phyloP scores from a whole-genome alignment of 2,329 filamentous ascomycete species.

The Calonectria naviculata region DNA sequence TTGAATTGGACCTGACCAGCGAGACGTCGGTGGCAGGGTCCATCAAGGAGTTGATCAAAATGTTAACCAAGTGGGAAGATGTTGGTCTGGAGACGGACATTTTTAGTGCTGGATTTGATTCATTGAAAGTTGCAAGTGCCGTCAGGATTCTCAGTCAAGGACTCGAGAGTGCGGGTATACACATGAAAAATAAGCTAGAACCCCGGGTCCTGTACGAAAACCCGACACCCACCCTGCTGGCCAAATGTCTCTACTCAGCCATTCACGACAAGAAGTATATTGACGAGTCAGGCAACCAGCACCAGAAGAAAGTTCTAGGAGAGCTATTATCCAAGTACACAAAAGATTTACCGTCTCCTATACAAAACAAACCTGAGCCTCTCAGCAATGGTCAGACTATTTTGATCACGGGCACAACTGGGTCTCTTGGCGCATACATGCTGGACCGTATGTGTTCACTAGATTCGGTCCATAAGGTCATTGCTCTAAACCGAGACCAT shows the following conservation, averaged over 20 bases:
- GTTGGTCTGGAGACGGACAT: neutral
- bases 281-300: neutral
- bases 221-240: neutral
- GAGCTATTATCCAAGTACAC: neutral
- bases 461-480: conserved; percentile 34
- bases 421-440: conserved; percentile 86
- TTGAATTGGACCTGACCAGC: neutral
- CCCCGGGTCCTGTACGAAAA: neutral
- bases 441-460: conserved; percentile 48
- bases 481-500: conserved; percentile 42
- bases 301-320: neutral
- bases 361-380: neutral
- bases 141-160: neutral
- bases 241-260: neutral
- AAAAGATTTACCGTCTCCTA: neutral
- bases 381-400: conserved; percentile 61
- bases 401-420: conserved; percentile 88
- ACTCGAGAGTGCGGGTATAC: neutral
- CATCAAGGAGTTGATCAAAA: neutral
- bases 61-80: neutral
- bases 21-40: neutral
- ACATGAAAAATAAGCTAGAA: neutral
- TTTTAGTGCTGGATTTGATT: conserved; percentile 1
- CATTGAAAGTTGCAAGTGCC: neutral
- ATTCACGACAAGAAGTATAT: neutral